These are phyloP conservation scores for Waitea zeae DNA, from an alignment of 1,284 basidiomycete genomes.

Conservation along the genomic window DNA sequence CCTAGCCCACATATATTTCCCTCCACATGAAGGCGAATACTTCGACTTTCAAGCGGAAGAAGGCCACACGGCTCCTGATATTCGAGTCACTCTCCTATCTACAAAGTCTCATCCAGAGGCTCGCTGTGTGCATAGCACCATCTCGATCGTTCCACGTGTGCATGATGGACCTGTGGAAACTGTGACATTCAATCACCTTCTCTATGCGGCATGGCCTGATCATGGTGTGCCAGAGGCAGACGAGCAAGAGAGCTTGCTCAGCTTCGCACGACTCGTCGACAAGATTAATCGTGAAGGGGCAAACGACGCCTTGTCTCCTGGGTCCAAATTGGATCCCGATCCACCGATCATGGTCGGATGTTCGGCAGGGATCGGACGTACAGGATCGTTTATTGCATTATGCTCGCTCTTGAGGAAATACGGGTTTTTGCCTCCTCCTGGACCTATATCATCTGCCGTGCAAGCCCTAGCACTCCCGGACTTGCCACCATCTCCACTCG, in stretches of 20 bases:
- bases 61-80: constrained; percentile 18
- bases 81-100: constrained; percentile 39
- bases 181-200: constrained; percentile 47
- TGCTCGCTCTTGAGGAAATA: constrained; percentile 51
- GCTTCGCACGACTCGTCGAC: constrained; percentile 48
- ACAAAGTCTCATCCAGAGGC: constrained; percentile 26
- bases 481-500: constrained; percentile 31
- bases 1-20: constrained; percentile 68
- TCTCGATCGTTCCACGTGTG: constrained; percentile 16
- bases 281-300: constrained; percentile 31
- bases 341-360: constrained; percentile 75
- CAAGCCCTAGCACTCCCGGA: constrained; percentile 13
- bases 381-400: constrained; percentile 74
- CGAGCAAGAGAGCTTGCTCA: constrained; percentile 36
- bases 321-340: constrained; percentile 30
- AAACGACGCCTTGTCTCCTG: too few relatives aligned
- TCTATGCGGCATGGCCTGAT: constrained; percentile 72
- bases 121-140: constrained; percentile 42
- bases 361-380: constrained; percentile 81
- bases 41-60: constrained; percentile 29
- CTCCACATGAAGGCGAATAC: constrained; percentile 34
- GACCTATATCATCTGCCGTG: constrained; percentile 1
- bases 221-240: constrained; percentile 51
- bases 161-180: constrained; percentile 9
- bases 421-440: constrained; percentile 23